Evolutionary conservation across 371 early-diverging fungal genomes (phyloP), one percentile per base, ranked within the genome.

Genomic region (Saksenaea vasiformis): DNA sequence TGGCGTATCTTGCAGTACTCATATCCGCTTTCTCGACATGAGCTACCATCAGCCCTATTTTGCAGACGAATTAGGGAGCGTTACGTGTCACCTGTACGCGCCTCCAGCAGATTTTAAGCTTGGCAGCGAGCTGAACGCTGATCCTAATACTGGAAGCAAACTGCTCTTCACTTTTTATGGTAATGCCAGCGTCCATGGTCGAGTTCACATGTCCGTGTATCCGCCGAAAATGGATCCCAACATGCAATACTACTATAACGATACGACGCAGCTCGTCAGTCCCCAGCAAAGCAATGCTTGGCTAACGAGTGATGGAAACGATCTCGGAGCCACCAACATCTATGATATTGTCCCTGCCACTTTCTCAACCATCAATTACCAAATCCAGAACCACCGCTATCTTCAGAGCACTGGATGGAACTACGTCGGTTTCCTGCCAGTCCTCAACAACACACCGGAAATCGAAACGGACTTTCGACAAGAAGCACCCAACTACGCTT

Each of bases 211-310:
- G 1, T 61, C 69, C 1, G n/a, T 74, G 0, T 74, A 69, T 34
- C 69, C 70, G 9, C 67, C 64, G 15, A 3, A 15, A 39, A 56
- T 63, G 56, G 65, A 74, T 60, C 75, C 75, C 17, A 74, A 74
- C 26, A 28, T 39, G 9, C 28, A 26, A 14, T 44, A 61, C 5
- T 71, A 67, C 24, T 64, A 64, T 36, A 62, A 62, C 7, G 67
- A 61, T 10, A 53, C 61, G 9, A 55, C 57, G 2, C 63, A 53
- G 27, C 24, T 64, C 10, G 24, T 73, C 17, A 41, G 58, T 22
- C 38, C 56, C 3, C 24, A 36, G 9, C 54, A 65, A 11, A 57
- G 66, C 13, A n/a, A 39, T 19, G 39, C 41, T 24, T 71, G 69
- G 69, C 56, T 64, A 13, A 62, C 65, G 17, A 31, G 58, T 41